A percentile compares a stretch with the other conserved stretches of the same genome.
These are phyloP conservation scores for Gloeopeniophorella convolvens DNA, from an alignment of 768 basidiomycete species.

Conservation along the genomic window DNA sequence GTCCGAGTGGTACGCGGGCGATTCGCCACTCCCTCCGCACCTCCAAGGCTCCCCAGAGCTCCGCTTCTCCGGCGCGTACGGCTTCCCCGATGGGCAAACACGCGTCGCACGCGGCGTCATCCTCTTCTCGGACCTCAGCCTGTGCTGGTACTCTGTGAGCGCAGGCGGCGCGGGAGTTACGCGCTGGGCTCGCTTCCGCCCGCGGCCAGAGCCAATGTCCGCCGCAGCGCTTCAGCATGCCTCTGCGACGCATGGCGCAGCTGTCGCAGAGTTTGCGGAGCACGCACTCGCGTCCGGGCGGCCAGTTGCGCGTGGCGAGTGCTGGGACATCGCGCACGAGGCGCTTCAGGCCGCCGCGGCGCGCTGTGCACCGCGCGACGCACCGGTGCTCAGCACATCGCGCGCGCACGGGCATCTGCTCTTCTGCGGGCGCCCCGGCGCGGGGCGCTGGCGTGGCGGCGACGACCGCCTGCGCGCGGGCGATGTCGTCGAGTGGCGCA, in stretches of 20 bases:
- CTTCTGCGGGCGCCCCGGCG: conserved; percentile 34
- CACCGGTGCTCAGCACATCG: conserved; percentile 41
- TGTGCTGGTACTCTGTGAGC: conserved; percentile 42
- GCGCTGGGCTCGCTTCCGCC: conserved; percentile 35
- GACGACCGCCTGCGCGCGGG: conserved; percentile 47
- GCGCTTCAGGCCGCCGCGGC: conserved; percentile 38
- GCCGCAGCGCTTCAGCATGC: conserved; percentile 35
- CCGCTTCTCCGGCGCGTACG: conserved; percentile 27
- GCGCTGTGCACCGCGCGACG: conserved; percentile 35
- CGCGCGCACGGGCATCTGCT: conserved; percentile 53
- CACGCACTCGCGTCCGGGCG: conserved; percentile 36
- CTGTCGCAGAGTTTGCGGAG: conserved; percentile 43
- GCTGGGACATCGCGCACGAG: conserved; percentile 53
- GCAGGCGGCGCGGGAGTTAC: conserved; percentile 26
- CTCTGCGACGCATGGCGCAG: conserved; percentile 43
- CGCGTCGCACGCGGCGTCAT: conserved; percentile 33
- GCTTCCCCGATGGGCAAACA: conserved; percentile 23
- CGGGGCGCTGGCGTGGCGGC: conserved; percentile 44
- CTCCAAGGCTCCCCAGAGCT: conserved; percentile 24
- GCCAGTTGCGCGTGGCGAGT: conserved; percentile 47
- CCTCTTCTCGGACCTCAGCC: conserved; percentile 43
- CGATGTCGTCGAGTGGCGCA: conserved; percentile 50
- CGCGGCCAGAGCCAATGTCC: conserved; percentile 32
- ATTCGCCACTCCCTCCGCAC: conserved; percentile 31
- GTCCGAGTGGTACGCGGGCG: conserved; percentile 35